Evolutionary conservation across 1,284 basidiomycete species (phyloP), one percentile per base, ranked within the genome.

Genomic region (Xerocomus minutiporus): DNA sequence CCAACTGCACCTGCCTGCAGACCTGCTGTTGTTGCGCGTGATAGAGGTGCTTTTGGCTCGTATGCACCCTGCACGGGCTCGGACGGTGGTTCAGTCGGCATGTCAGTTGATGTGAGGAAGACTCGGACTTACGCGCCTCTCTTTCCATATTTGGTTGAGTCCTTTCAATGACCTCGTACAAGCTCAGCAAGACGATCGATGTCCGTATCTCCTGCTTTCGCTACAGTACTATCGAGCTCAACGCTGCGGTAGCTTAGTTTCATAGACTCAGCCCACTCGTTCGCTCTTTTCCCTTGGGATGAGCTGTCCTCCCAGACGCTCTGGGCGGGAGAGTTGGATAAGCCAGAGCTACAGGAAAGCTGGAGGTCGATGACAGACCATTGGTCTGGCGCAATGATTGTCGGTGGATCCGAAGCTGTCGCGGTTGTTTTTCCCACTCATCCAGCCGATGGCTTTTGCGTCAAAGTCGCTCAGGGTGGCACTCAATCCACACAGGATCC

Each of bases 1-100:
- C 92, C 92, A 51, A 91, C 83, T 53, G 78, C 81, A 39, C 82
- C 88, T 52, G 81, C 80, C 67, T 91, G 84, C 15, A 88, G 71
- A 38, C 82, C 88, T 39, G 83, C 75, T 15, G 73, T 75, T 8
- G 83, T 75, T 28, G 88, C 84, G 61, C 83, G 79, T 56, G 77
- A 67, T 38, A 88, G 61, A 6, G 83, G 67, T 15, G 81, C 73
- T 60, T 83, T 86, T 29, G 79, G 76, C 43, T 83, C 75, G 65
- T 82, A 91, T 36, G 64, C 55, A 32, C 52, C 58, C 51, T 54
- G 59, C 23, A 55, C 53, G 50, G 55, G 51, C 35, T 53, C 53
- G 42, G 57, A 50, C 46, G 67, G 55, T 50, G 65, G 55, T 57
- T 70, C 68, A 59, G 75, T 74, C 72, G 66, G 54, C 62, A 68